phyloP scores from a whole-genome alignment of 2,329 filamentous ascomycete species.

The Hypomyces perniciosus region DNA sequence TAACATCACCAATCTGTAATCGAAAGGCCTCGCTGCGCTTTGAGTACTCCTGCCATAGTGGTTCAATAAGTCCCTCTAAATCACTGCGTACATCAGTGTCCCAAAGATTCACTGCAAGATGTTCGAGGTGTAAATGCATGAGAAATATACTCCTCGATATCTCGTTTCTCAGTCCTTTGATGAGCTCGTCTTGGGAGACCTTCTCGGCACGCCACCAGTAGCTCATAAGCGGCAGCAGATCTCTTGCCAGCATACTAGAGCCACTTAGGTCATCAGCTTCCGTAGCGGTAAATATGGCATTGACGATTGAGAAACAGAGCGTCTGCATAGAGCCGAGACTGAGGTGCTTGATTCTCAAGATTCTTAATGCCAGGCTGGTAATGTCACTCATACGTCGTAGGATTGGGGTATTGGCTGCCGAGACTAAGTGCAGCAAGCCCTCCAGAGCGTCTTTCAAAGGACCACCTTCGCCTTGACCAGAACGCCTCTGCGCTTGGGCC shows the following conservation, averaged over 20 bases:
- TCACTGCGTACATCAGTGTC: slow-evolving; percentile 35
- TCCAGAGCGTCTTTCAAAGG: slow-evolving; percentile 42
- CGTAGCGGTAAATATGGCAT: slow-evolving; percentile 59
- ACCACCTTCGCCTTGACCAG: slow-evolving; percentile 25
- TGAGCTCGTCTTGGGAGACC: slow-evolving; percentile 52
- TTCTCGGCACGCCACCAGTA: slow-evolving; percentile 73
- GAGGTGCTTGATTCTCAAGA: slow-evolving; percentile 54
- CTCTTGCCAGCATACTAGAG: slow-evolving; percentile 52
- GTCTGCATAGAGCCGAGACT: slow-evolving; percentile 61
- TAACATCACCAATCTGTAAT: slow-evolving; percentile 72
- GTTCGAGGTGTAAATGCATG: slow-evolving; percentile 57
- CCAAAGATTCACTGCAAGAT: slow-evolving; percentile 41
- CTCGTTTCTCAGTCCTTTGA: slow-evolving; percentile 64
- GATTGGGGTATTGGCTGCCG: slow-evolving; percentile 62
- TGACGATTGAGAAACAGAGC: slow-evolving; percentile 69
- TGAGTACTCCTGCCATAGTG: slow-evolving; percentile 73
- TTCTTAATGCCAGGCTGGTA: slow-evolving; percentile 49
- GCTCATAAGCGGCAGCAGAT: slow-evolving; percentile 64
- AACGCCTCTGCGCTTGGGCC: slow-evolving; percentile 26
- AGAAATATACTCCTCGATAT: slow-evolving; percentile 67
- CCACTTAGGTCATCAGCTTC: slow-evolving; percentile 63
- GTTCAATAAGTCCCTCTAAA: slow-evolving; percentile 62
- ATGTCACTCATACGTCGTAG: slow-evolving; percentile 50
- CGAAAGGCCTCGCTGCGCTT: slow-evolving; percentile 63
- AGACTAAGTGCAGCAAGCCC: slow-evolving; percentile 59